A percentile compares a stretch with the other conserved stretches of the same genome.
These are phyloP conservation scores for Miscanthus lutarioriparius DNA, from an alignment of 176 grass and related monocot genomes.

Conservation along the genomic window DNA sequence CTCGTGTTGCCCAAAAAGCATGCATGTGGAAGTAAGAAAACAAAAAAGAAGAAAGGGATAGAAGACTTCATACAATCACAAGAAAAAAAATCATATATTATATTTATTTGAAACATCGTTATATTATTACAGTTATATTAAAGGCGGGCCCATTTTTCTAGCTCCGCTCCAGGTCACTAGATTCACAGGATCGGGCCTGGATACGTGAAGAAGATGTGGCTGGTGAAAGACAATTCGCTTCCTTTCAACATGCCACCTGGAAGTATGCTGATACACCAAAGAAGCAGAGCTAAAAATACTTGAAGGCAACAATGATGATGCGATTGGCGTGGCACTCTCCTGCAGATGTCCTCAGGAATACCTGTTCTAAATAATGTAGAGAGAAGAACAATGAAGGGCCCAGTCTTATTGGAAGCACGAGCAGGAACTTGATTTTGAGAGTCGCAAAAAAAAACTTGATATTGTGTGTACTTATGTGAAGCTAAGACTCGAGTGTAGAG, in stretches of 20 bases:
- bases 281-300: conserved; percentile 17
- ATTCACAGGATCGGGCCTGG: no score
- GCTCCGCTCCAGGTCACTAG: no score
- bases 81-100: no score
- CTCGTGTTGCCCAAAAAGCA: no score
- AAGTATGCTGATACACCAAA: conserved; percentile 67
- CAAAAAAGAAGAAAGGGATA: no score
- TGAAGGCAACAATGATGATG: neutral
- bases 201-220: conserved; percentile 58
- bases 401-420: no score
- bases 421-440: neutral
- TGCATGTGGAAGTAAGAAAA: no score
- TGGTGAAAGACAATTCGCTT: conserved; percentile 48
- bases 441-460: no score
- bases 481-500: neutral
- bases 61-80: no score
- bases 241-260: conserved; percentile 37
- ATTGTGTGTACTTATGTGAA: neutral
- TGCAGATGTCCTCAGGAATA: neutral
- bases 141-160: no score
- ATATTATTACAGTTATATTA: no score
- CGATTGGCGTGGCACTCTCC: neutral
- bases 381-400: neutral
- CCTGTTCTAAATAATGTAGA: neutral
- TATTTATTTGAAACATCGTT: no score